Evolutionary conservation across 2,329 filamentous ascomycete species (phyloP).

Genomic region (Claviceps sp.): DNA sequence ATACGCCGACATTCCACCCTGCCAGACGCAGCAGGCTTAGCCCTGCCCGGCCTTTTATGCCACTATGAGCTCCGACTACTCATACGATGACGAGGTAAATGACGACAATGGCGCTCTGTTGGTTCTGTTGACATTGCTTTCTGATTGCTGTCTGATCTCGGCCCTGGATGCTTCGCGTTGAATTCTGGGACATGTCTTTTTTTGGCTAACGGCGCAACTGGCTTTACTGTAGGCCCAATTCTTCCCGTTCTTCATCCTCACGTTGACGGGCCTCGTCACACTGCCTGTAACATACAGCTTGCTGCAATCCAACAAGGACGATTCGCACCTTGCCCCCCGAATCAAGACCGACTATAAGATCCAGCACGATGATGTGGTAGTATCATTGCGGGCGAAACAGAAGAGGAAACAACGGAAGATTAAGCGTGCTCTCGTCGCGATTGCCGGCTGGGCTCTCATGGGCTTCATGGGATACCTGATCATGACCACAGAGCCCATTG

Average conservation of each 20-base stretch:
- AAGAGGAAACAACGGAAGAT: conserved; percentile 80
- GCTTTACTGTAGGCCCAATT: conserved; percentile 60
- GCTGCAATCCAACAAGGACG: conserved; percentile 61
- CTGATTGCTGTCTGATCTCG: background rate
- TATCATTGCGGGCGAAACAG: conserved; percentile 70
- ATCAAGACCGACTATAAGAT: conserved; percentile 74
- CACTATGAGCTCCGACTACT: conserved; percentile 88
- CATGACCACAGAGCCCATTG: conserved; percentile 55
- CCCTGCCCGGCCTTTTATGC: conserved; percentile 18
- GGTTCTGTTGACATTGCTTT: background rate
- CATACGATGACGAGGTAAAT: conserved; percentile 81
- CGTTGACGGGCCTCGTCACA: conserved; percentile 74
- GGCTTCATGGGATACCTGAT: conserved; percentile 89
- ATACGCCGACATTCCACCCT: background rate
- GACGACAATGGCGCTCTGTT: background rate
- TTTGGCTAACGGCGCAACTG: conserved; percentile 2
- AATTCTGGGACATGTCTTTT: background rate
- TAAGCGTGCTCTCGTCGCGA: conserved; percentile 66
- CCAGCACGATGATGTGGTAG: conserved; percentile 71
- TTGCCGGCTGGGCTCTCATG: conserved; percentile 72
- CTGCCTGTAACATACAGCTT: conserved; percentile 82
- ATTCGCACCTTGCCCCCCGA: conserved; percentile 67
- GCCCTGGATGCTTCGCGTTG: background rate
- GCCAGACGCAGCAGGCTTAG: conserved; percentile 18
- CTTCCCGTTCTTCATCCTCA: conserved; percentile 98